Evolutionary conservation across 1,284 basidiomycete species (phyloP), one percentile per base, ranked within the genome.

Genomic region (Sanguinoderma infundibulare): DNA sequence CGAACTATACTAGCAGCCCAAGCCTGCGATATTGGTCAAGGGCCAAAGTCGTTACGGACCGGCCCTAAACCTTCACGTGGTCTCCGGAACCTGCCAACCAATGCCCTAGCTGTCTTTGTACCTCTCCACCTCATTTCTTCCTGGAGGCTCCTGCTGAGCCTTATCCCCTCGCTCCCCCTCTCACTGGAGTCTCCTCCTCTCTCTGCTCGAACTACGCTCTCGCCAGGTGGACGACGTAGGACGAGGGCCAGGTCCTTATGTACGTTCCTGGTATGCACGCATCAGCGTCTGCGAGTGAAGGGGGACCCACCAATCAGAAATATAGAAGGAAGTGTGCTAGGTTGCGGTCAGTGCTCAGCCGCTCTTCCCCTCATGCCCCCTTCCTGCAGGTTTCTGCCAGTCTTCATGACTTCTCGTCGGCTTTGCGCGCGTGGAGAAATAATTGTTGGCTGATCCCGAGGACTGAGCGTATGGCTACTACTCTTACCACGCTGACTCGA

Each of bases 331-430:
- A 53, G 20, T 26, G 17, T 70, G 59, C 72, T 42, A 74, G 73
- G 72, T 66, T 71, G 59, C 68, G 69, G 53, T 65, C 65, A 62
- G 50, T 64, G 4, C 46, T 66, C 28, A 66, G 69, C 50, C 64
- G 53, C 50, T 50, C 59, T 38, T 39, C 55, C 36, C 12, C 30
- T 40, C 22, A 22, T 3, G 30, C 15, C 39, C 30, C 24, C 46
- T 15, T 20, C 32, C 20, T 32, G 20, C 49, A 3, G 38, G 14
- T 32, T 17, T 30, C 26, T 17, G 28, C 22, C 20, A 5, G 20
- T 32, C 7, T n/a, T n/a, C n/a, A n/a, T n/a, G n/a, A n/a, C n/a
- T n/a, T n/a, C n/a, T n/a, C n/a, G n/a, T n/a, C n/a, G n/a, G n/a
- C n/a, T 38, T 36, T 10, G 26, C 17, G n/a, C 39, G 10, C n/a